These are phyloP conservation scores for Fraxinus nigra DNA, from an alignment of 305 asterid species.

Conservation along the genomic window DNA sequence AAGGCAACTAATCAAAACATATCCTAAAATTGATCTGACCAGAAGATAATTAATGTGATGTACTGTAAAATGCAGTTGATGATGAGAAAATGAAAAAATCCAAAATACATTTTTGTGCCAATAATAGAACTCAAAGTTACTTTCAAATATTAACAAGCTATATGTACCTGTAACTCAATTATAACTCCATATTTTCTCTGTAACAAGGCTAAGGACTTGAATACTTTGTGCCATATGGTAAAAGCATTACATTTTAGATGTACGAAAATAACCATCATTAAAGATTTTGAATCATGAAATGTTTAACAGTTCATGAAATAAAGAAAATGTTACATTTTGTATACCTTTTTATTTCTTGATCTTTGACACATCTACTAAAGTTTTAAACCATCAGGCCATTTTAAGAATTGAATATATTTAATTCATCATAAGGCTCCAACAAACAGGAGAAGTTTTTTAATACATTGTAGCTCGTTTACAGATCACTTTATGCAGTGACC, in stretches of 20 bases:
- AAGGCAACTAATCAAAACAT: constrained; percentile 25
- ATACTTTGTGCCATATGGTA: background rate
- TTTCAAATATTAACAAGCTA: background rate
- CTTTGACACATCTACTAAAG: background rate
- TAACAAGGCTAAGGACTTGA: background rate
- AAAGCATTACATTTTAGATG: background rate
- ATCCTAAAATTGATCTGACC: constrained; percentile 20
- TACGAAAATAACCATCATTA: background rate
- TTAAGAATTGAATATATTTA: background rate
- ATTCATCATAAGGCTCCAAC: background rate
- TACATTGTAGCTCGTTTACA: background rate
- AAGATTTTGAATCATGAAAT: background rate
- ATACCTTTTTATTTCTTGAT: background rate
- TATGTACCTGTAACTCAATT: background rate
- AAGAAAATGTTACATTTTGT: background rate
- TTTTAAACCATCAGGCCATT: background rate
- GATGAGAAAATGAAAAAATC: constrained; percentile 9
- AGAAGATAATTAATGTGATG: background rate
- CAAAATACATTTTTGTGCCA: background rate
- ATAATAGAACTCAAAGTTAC: background rate
- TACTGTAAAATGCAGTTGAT: background rate
- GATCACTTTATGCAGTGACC: background rate
- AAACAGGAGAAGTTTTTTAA: background rate
- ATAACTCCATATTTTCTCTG: background rate
- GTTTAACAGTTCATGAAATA: background rate